Conservation (phyloP, 192 early-diverging fungal species). For the Rhizoclosmatium sp. region DNA sequence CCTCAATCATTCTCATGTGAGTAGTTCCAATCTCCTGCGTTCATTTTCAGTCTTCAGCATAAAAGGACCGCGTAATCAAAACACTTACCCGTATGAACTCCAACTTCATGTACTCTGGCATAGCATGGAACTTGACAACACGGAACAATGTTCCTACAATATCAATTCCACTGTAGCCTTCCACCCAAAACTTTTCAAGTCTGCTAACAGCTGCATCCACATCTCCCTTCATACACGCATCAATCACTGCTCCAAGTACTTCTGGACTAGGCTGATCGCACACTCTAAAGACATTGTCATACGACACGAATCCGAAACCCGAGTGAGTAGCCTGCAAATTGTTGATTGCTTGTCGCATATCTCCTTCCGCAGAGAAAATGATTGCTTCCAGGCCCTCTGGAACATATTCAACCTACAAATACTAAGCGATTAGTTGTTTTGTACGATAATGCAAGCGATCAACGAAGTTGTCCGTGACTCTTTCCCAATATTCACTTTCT, state of each 20-base stretch:
- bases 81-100: conserved; percentile 79
- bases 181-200: conserved; percentile 74
- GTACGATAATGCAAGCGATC: background rate
- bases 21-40: conserved; percentile 87
- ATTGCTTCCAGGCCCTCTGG: conserved; percentile 92
- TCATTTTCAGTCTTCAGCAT: background rate
- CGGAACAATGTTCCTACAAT: conserved; percentile 92
- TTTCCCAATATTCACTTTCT: background rate
- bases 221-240: conserved; percentile 70
- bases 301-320: conserved; percentile 85
- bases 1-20: conserved; percentile 93
- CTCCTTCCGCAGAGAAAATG: conserved; percentile 95
- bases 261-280: conserved; percentile 97
- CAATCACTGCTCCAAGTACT: conserved; percentile 76
- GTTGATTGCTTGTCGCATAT: conserved; percentile 98
- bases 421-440: background rate
- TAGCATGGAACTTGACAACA: conserved; percentile 80
- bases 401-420: conserved; percentile 74
- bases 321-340: conserved; percentile 91
- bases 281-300: conserved; percentile 94
- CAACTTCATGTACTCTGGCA: conserved; percentile 84
- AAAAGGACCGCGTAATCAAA: conserved; percentile 2
- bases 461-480: background rate
- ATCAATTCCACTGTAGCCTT: conserved; percentile 89
- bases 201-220: conserved; percentile 76